A percentile compares a stretch with the other conserved stretches of the same genome.
Conservation (phyloP, 495 filamentous ascomycete genomes). For the Aspergillus hancockii region DNA sequence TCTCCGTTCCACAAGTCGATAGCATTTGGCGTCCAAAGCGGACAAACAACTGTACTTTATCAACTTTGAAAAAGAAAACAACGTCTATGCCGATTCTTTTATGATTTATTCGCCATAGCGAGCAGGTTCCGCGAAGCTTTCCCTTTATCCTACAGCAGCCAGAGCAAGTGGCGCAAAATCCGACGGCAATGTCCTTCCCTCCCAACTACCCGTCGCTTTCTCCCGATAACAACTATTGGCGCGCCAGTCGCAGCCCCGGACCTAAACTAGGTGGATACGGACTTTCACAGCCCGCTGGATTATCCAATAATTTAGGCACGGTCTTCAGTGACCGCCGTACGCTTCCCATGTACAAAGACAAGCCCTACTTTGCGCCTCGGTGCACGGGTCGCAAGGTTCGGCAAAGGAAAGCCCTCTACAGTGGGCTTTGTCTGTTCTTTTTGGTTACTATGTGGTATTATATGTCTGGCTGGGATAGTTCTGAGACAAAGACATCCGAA, state of each 20-base stretch:
- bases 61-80: neutral
- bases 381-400: slow-evolving; percentile 40
- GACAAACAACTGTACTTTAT: neutral
- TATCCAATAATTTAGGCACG: slow-evolving; percentile 46
- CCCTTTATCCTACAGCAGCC: neutral
- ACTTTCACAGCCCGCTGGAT: slow-evolving; percentile 35
- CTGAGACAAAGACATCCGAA: slow-evolving; percentile 18
- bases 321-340: slow-evolving; percentile 59
- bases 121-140: neutral
- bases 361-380: slow-evolving; percentile 67
- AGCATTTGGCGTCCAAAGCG: neutral
- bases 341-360: slow-evolving; percentile 98
- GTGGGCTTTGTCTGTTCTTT: slow-evolving; percentile 31
- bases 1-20: neutral
- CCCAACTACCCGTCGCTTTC: slow-evolving; percentile 73
- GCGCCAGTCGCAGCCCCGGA: slow-evolving; percentile 48
- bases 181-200: slow-evolving; percentile 38
- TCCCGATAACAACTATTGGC: slow-evolving; percentile 71
- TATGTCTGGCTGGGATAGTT: slow-evolving; percentile 54
- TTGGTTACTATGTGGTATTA: slow-evolving; percentile 50
- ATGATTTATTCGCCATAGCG: neutral
- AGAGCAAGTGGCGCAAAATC: slow-evolving; percentile 12
- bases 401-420: slow-evolving; percentile 31
- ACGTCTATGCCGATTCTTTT: neutral
- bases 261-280: slow-evolving; percentile 40